Evolutionary conservation across 352 stramenopile species (phyloP), one percentile per base, ranked within the genome.

Genomic region (Peronosclerospora sorghi): DNA sequence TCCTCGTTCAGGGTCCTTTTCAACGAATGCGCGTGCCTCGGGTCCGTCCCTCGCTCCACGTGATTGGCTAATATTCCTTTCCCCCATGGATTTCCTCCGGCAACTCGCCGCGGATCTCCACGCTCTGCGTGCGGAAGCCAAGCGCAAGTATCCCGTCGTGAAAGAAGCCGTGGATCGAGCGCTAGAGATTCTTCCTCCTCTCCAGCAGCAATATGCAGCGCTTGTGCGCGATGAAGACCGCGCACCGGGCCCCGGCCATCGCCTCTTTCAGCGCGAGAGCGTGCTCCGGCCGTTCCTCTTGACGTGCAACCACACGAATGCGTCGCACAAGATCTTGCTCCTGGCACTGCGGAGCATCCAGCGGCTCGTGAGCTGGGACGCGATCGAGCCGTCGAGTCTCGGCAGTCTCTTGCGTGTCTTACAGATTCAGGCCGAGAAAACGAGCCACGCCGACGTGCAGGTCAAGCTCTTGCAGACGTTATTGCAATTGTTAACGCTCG

Each of bases 211-310:
- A 62, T 98, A 98, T 59, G 94, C 47, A 65, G 74, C 62, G 65
- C 82, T 62, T 61, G 84, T 72, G 61, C 93, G 65, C 49, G 65
- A 75, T 17, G 67, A 87, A 46, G 62, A 59, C 20, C 58, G 46
- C 29, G 65, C 76, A n/a, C 87, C 83, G 7, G 87, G 94, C 26
- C 89, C 88, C 0, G 90, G 86, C 17, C 94, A 96, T 30, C 59
- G 73, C 24, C 54, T 97, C 5, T 97, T 97, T 60, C 88, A 94
- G 65, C 94, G 79, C 46, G 90, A 97, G 57, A 92, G 95, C 54
- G 70, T 99, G 27, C 62, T 99, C 41, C 83, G 93, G 50, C 95
- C 95, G 0, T 99, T 99, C 58, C 59, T 99, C 21, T 64, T 99
- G 35, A 92, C 92, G 24, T 96, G 91, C 45, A 98, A 98, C 73